Evolutionary conservation across 768 basidiomycete genomes (phyloP).

Genomic region (Boletus sensibilis): DNA sequence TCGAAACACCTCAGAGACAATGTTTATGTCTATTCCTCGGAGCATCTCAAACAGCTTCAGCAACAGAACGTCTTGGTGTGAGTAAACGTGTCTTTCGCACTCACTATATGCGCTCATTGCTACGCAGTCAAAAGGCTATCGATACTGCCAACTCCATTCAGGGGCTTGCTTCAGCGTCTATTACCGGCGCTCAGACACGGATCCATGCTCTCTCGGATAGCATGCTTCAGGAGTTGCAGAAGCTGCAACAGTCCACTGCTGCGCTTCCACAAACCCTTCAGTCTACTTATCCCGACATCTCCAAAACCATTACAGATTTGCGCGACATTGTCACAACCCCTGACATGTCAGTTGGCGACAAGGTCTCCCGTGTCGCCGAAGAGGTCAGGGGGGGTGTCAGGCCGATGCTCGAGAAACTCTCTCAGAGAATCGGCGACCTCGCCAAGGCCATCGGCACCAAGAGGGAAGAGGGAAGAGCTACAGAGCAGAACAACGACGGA

Average conservation of each 20-base stretch:
- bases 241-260: slow-evolving; percentile 58
- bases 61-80: slow-evolving; percentile 65
- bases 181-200: slow-evolving; percentile 52
- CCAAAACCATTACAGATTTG: slow-evolving; percentile 53
- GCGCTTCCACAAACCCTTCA: slow-evolving; percentile 61
- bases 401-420: slow-evolving; percentile 57
- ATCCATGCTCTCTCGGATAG: slow-evolving; percentile 61
- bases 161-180: slow-evolving; percentile 55
- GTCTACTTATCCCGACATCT: slow-evolving; percentile 54
- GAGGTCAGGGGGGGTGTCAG: slow-evolving; percentile 61
- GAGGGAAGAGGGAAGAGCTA: slow-evolving; percentile 25
- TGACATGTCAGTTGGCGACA: slow-evolving; percentile 60
- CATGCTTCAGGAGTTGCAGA: slow-evolving; percentile 66
- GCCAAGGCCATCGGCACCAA: slow-evolving; percentile 26
- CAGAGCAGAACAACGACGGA: slow-evolving; percentile 10
- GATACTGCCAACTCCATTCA: slow-evolving; percentile 66
- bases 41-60: slow-evolving; percentile 70
- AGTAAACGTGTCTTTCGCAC: slow-evolving; percentile 23
- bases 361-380: slow-evolving; percentile 51
- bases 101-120: slow-evolving; percentile 5
- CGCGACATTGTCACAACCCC: slow-evolving; percentile 50
- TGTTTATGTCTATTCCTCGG: slow-evolving; percentile 61
- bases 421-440: slow-evolving; percentile 38
- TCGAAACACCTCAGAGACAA: slow-evolving; percentile 64
- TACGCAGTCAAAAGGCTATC: slow-evolving; percentile 61